Conservation (phyloP, 2,329 filamentous ascomycete genomes). For the Penicillium capsulatum region DNA sequence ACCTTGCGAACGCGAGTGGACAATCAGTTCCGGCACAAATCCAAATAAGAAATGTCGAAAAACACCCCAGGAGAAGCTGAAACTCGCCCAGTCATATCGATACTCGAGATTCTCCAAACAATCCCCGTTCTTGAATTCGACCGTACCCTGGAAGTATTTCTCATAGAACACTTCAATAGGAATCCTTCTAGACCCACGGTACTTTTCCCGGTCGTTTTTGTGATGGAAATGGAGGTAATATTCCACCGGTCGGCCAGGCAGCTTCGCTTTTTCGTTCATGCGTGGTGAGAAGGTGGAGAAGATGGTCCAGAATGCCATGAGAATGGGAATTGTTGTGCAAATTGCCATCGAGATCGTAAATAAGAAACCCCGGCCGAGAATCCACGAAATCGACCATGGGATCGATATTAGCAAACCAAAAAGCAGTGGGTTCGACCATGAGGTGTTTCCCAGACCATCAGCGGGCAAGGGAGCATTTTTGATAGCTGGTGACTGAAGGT, state of each 20-base stretch:
- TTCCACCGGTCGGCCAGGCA: conserved; percentile 24
- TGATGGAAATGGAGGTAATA: conserved; percentile 29
- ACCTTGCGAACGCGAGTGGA: conserved; percentile 29
- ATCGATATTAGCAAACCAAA: conserved; percentile 16
- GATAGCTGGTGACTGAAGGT: conserved; percentile 22
- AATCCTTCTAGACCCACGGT: conserved; percentile 24
- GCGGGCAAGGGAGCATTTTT: conserved; percentile 23
- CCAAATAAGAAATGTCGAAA: conserved; percentile 31
- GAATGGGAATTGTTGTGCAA: conserved; percentile 14
- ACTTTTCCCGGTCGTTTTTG: conserved; percentile 21
- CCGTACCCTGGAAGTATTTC: conserved; percentile 30
- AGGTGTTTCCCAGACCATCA: conserved; percentile 25
- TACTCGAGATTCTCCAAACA: conserved; percentile 33
- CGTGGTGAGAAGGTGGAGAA: conserved; percentile 17
- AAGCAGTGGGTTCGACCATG: conserved; percentile 25
- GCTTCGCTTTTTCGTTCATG: conserved; percentile 22
- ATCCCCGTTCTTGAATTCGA: conserved; percentile 36
- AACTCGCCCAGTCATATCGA: conserved; percentile 34
- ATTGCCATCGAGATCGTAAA: conserved; percentile 15
- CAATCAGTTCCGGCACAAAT: conserved; percentile 26
- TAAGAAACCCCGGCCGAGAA: conserved; percentile 16
- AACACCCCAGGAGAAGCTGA: conserved; percentile 28
- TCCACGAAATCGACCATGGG: conserved; percentile 18
- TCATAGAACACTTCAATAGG: conserved; percentile 29
- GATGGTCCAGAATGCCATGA: conserved; percentile 22